phyloP scores from a whole-genome alignment of 768 basidiomycete genomes.

The Lactifluus rugatus region DNA sequence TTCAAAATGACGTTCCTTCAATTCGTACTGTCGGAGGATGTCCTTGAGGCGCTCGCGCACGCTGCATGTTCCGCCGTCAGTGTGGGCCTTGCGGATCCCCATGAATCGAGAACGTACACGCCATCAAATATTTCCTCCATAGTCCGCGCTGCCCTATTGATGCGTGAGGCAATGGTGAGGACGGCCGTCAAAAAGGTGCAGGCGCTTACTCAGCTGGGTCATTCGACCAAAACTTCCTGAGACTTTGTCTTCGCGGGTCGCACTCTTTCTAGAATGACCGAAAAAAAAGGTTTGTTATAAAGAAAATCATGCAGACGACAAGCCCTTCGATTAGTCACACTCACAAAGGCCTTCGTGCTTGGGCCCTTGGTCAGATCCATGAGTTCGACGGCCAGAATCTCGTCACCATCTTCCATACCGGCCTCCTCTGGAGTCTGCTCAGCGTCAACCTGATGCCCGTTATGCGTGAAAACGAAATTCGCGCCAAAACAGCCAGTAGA shows the following conservation, averaged over 20 bases:
- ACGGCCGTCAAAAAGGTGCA: not conserved
- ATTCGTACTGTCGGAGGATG: conserved; percentile 77
- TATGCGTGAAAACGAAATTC: conserved; percentile 81
- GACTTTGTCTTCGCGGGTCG: conserved; percentile 38
- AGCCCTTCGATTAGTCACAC: conserved; percentile 22
- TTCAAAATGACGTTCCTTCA: conserved; percentile 87
- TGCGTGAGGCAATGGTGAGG: not conserved
- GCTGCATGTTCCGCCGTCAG: conserved; percentile 29
- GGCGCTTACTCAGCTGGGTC: conserved; percentile 58
- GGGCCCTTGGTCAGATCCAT: conserved; percentile 79
- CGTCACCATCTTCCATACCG: conserved; percentile 81
- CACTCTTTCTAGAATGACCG: conserved; percentile 46
- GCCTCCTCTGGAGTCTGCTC: conserved; percentile 82
- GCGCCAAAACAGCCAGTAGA: conserved; percentile 34
- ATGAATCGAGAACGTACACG: conserved; percentile 47
- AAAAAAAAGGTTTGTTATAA: not conserved
- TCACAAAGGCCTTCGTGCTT: conserved; percentile 51
- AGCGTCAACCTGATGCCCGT: conserved; percentile 66
- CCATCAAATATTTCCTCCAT: conserved; percentile 79
- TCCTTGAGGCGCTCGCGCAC: conserved; percentile 82
- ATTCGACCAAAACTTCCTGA: conserved; percentile 76
- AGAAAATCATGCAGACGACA: conserved; percentile 19
- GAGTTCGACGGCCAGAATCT: conserved; percentile 81
- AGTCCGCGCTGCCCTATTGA: conserved; percentile 54
- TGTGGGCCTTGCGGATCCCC: conserved; percentile 20